Evolutionary conservation across 257 asterid species (phyloP).

Genomic region (Linderniella brevidens): DNA sequence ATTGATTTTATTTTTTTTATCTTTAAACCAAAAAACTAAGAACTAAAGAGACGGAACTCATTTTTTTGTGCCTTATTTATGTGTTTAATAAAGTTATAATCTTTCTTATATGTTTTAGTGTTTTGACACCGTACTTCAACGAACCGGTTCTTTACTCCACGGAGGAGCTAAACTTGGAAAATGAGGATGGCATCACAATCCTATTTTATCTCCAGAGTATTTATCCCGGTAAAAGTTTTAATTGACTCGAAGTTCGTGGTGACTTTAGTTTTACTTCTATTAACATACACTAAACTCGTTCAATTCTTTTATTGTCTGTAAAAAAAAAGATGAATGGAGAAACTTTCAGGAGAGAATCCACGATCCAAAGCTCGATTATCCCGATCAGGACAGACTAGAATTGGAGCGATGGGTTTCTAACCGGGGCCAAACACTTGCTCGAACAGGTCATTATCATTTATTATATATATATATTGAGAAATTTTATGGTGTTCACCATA

Average conservation of each 20-base stretch:
- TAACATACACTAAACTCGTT: constrained; percentile 12
- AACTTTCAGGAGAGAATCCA: constrained; percentile 56
- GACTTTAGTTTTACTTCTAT: constrained; percentile 2
- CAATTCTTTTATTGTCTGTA: constrained; percentile 6
- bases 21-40: constrained; percentile 10
- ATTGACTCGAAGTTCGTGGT: constrained; percentile 9
- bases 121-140: constrained; percentile 81
- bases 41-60: neutral
- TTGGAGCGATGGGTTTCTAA: constrained; percentile 88
- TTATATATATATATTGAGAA: constrained; percentile 8
- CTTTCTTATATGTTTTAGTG: constrained; percentile 29
- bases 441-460: constrained; percentile 50
- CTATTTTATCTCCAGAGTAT: constrained; percentile 83
- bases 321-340: constrained; percentile 66
- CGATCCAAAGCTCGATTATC: constrained; percentile 33
- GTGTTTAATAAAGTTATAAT: constrained; percentile 1
- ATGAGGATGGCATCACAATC: constrained; percentile 89
- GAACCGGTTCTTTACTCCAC: constrained; percentile 90
- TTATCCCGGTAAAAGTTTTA: constrained; percentile 72
- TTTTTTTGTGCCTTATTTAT: no score
- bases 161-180: constrained; percentile 74
- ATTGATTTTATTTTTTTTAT: no score
- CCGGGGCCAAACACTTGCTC: constrained; percentile 95
- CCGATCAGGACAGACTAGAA: constrained; percentile 36
- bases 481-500: no score